Evolutionary conservation across 2,329 filamentous ascomycete species (phyloP), one percentile per base, ranked within the genome.

Genomic region (Aspergillus proliferans): DNA sequence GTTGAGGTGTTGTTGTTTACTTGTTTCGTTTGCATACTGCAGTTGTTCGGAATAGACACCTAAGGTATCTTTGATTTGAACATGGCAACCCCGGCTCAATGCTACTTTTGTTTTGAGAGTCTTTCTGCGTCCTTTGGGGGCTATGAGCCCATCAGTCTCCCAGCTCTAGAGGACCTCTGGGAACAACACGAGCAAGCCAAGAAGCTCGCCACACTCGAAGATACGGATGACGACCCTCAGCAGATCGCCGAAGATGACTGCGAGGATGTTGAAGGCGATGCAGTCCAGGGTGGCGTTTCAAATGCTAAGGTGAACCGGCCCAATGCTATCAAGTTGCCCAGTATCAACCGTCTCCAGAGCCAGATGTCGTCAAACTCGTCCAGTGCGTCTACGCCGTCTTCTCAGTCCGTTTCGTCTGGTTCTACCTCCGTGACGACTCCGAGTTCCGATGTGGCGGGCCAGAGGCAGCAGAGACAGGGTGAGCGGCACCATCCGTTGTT

Each of bases 71-170:
- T 39, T 8, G 12, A 26, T 34, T 39, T 47, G 18, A 57, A 45
- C 4, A 97, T 97, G 92, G 92, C 93, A 44, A 86, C 86, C 49
- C 72, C 81, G 60, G 85, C 85, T 51, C 92, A 97, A 71, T 96
- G 91, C 71, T 83, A 92, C 63, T 91, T 85, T 71, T 96, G 91
- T 76, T 97, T 98, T 76, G 93, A 98, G 72, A 78, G 79, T 38
- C 83, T 98, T 34, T 79, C 82, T 45, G 86, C 91, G 47, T 81
- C 83, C 52, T 87, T 95, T 58, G 81, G 88, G 58, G 74, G 79
- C 55, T 84, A 85, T 53, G 76, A 84, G 50, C 74, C 87, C 9
- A 76, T 90, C 59, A 77, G 76, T 44, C 81, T 97, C 21, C 68
- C 75, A 40, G 77, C 85, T 55, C 79, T 95, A 52, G 81, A 92